These are phyloP conservation scores for Ustilago xerochloae DNA, from an alignment of 1,284 basidiomycete species.

Conservation along the genomic window DNA sequence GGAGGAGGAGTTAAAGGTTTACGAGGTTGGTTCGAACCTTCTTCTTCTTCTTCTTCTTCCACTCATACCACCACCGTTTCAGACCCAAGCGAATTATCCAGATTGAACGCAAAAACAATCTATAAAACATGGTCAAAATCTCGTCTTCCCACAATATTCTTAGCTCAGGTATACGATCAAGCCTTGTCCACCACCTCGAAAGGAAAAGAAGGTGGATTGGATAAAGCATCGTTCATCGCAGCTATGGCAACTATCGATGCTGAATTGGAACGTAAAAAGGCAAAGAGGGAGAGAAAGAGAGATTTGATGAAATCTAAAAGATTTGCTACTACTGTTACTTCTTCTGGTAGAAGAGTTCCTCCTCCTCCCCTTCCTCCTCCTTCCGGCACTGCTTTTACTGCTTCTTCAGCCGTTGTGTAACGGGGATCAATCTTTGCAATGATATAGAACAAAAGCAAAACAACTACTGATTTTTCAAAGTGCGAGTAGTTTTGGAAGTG, in stretches of 20 bases:
- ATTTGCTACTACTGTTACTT: neutral
- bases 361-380: slow-evolving; percentile 24
- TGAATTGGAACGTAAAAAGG: slow-evolving; percentile 20
- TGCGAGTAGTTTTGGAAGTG: no score
- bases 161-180: slow-evolving; percentile 29
- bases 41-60: slow-evolving; percentile 13
- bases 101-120: slow-evolving; percentile 11
- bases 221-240: slow-evolving; percentile 14
- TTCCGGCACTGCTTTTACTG: no score
- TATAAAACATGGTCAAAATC: slow-evolving; percentile 26
- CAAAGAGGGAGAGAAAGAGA: neutral
- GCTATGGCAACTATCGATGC: slow-evolving; percentile 36
- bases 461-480: no score
- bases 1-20: slow-evolving; percentile 21
- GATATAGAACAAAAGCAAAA: no score
- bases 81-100: no score
- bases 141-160: slow-evolving; percentile 3
- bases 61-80: neutral
- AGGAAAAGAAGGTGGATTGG: neutral
- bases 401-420: no score
- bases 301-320: neutral
- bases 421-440: no score
- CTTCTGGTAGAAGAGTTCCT: slow-evolving; percentile 7
- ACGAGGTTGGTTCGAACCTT: slow-evolving; percentile 43
- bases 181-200: neutral